phyloP scores from a whole-genome alignment of 1,284 basidiomycete genomes.

The Peniophora sp. region DNA sequence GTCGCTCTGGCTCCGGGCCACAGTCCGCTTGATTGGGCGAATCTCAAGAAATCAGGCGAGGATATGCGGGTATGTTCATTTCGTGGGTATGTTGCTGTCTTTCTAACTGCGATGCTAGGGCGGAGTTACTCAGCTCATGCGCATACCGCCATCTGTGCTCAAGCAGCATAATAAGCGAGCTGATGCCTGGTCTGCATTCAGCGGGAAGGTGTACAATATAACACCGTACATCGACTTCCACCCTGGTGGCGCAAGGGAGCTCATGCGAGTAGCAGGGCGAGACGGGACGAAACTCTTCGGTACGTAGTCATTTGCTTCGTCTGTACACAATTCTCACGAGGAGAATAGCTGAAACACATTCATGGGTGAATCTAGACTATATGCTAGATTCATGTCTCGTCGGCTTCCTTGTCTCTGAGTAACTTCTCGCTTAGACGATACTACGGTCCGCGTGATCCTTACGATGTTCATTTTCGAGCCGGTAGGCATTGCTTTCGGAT shows the following conservation, averaged over 20 bases:
- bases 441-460: background rate
- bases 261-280: conserved; percentile 93
- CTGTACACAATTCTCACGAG: conserved; percentile 2
- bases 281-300: conserved; percentile 94
- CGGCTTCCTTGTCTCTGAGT: conserved; percentile 73
- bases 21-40: conserved; percentile 93
- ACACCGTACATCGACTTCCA: conserved; percentile 90
- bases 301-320: conserved; percentile 28
- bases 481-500: no score
- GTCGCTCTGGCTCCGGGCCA: conserved; percentile 90
- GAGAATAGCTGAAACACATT: conserved; percentile 37
- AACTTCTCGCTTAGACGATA: conserved; percentile 4
- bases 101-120: conserved; percentile 23
- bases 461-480: no score
- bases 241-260: conserved; percentile 88
- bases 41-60: conserved; percentile 69
- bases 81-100: background rate
- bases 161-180: conserved; percentile 78
- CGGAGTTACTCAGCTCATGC: conserved; percentile 56
- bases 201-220: conserved; percentile 96
- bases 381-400: conserved; percentile 91
- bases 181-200: conserved; percentile 92
- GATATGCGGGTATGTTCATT: conserved; percentile 61
- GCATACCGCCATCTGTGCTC: conserved; percentile 80
- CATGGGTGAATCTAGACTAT: conserved; percentile 92